phyloP scores from a whole-genome alignment of 257 asterid genomes.

The Salvia hispanica region DNA sequence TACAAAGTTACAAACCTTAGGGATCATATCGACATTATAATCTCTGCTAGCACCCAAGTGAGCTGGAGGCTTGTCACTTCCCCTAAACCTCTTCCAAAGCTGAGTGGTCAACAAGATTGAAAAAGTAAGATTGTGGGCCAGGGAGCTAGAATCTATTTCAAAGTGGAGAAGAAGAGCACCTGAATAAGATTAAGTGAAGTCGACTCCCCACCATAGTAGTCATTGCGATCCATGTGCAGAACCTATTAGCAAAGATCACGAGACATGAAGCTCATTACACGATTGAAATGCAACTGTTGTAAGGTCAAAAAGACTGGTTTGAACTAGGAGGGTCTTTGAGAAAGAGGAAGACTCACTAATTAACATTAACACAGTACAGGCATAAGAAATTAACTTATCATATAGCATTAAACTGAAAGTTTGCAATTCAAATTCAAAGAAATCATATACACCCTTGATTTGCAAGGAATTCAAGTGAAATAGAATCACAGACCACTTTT shows the following conservation, averaged over 20 bases:
- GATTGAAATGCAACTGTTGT: neutral
- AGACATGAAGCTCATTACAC: slow-evolving; percentile 21
- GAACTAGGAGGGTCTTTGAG: neutral
- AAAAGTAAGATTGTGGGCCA: slow-evolving; percentile 13
- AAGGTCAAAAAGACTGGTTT: neutral
- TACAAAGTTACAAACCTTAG: slow-evolving; percentile 59
- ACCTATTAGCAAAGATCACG: slow-evolving; percentile 42
- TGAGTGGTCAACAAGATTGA: slow-evolving; percentile 26
- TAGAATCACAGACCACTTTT: no score
- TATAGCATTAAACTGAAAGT: no score
- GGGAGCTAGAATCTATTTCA: slow-evolving; percentile 9
- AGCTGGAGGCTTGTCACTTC: slow-evolving; percentile 87
- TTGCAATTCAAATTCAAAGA: no score
- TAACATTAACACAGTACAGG: no score
- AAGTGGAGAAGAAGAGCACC: slow-evolving; percentile 33
- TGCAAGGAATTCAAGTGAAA: no score
- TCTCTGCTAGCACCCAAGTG: slow-evolving; percentile 90
- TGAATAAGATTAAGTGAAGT: slow-evolving; percentile 67
- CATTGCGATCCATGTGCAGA: slow-evolving; percentile 70
- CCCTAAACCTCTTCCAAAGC: slow-evolving; percentile 92
- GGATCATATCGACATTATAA: slow-evolving; percentile 94
- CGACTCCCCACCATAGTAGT: slow-evolving; percentile 70
- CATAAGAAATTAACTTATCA: no score
- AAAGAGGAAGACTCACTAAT: no score
- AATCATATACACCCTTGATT: no score